A percentile compares a stretch with the other conserved stretches of the same genome.
Evolutionary conservation across 2,329 filamentous ascomycete genomes (phyloP).

Genomic region (Beauveria caledonica): DNA sequence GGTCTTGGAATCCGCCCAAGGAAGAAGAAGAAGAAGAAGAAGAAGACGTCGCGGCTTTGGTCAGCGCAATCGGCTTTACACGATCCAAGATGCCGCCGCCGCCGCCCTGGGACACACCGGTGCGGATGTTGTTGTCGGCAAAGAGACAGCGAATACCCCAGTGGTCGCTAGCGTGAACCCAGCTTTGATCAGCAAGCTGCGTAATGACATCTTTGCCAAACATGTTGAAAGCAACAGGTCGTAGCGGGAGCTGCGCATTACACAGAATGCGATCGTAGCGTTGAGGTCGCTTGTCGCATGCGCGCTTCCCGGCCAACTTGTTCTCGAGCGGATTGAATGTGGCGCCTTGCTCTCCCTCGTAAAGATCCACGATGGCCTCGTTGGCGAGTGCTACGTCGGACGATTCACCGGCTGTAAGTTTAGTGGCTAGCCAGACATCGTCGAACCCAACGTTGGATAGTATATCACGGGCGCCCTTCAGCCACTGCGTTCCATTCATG

Average conservation of each 20-base stretch:
- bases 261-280: constrained; percentile 57
- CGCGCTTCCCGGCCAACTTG: constrained; percentile 42
- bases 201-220: constrained; percentile 37
- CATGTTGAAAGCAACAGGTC: constrained; percentile 40
- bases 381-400: constrained; percentile 17
- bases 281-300: constrained; percentile 48
- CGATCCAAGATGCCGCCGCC: not conserved
- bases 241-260: constrained; percentile 30
- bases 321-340: constrained; percentile 57
- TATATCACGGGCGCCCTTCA: constrained; percentile 38
- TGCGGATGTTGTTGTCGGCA: not conserved
- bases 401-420: constrained; percentile 34
- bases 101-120: not conserved
- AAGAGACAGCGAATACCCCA: constrained; percentile 46
- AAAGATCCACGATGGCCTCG: constrained; percentile 27
- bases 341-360: constrained; percentile 54
- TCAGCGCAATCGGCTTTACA: constrained; percentile 22
- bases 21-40: too few relatives aligned
- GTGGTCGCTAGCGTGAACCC: constrained; percentile 43
- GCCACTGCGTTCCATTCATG: constrained; percentile 31
- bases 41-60: constrained; percentile 21
- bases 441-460: constrained; percentile 38
- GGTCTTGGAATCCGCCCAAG: constrained; percentile 24
- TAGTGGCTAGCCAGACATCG: constrained; percentile 44
- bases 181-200: not conserved